Conservation (phyloP, 2,329 filamentous ascomycete genomes). For the Onygenales sp. region DNA sequence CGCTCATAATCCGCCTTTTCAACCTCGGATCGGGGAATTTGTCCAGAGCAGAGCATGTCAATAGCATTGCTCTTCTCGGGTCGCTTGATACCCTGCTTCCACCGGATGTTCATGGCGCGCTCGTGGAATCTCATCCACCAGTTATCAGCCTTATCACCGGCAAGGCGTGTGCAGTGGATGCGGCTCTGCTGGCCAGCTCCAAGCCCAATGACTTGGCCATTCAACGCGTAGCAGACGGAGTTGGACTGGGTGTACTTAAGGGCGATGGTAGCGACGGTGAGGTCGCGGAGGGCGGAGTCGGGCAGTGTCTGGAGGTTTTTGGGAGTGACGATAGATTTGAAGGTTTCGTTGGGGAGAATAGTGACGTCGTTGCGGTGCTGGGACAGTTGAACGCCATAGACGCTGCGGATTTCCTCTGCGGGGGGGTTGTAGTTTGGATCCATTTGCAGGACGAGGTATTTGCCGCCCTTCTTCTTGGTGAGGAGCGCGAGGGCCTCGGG, state of each 20-base stretch:
- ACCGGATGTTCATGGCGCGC: constrained; percentile 77
- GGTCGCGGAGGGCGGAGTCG: constrained; percentile 73
- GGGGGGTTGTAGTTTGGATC: constrained; percentile 76
- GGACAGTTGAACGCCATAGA: constrained; percentile 79
- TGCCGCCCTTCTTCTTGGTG: constrained; percentile 96
- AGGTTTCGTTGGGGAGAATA: constrained; percentile 71
- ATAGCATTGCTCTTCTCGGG: constrained; percentile 98
- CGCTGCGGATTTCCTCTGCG: constrained; percentile 66
- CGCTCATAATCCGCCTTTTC: constrained; percentile 82
- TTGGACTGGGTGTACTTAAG: constrained; percentile 99
- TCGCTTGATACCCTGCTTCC: constrained; percentile 95
- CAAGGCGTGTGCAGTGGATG: constrained; percentile 95
- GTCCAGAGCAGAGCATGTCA: constrained; percentile 83
- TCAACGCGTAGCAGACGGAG: constrained; percentile 93
- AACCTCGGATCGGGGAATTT: constrained; percentile 71
- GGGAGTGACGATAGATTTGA: constrained; percentile 75
- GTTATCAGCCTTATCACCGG: constrained; percentile 97
- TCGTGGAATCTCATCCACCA: constrained; percentile 99
- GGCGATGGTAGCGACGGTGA: constrained; percentile 92
- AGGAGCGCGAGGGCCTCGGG: constrained; percentile 81
- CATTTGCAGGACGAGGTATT: constrained; percentile 93
- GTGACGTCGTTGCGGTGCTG: constrained; percentile 89
- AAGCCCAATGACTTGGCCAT: constrained; percentile 87
- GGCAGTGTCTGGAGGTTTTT: constrained; percentile 66
- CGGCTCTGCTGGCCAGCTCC: constrained; percentile 95